phyloP scores from a whole-genome alignment of 495 filamentous ascomycete genomes.

The Tuber magnatum region DNA sequence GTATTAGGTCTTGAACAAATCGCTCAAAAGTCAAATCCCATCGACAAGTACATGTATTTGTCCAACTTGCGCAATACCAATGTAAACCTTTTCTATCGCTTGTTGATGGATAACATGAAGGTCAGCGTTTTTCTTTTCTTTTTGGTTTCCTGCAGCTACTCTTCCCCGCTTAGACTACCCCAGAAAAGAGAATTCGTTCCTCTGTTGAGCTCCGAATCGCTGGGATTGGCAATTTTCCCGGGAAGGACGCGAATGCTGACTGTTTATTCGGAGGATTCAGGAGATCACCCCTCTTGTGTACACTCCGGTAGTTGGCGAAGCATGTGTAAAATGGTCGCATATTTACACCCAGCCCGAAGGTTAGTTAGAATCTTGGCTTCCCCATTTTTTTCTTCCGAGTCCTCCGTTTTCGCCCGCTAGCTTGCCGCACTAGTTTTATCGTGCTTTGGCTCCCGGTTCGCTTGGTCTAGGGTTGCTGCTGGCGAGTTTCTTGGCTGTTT shows the following conservation, averaged over 20 bases:
- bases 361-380: slow-evolving; percentile 34
- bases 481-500: background rate
- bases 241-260: slow-evolving; percentile 22
- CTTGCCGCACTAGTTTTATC: slow-evolving; percentile 4
- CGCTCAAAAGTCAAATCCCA: slow-evolving; percentile 63
- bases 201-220: background rate
- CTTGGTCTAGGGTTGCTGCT: background rate
- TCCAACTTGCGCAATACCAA: slow-evolving; percentile 81
- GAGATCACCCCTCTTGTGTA: slow-evolving; percentile 91
- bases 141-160: background rate
- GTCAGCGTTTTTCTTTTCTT: slow-evolving; percentile 43
- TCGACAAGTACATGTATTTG: slow-evolving; percentile 95
- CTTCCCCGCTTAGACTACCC: background rate
- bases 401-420: slow-evolving; percentile 5
- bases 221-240: slow-evolving; percentile 7
- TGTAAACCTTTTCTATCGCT: slow-evolving; percentile 87
- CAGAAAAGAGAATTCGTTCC: slow-evolving; percentile 3
- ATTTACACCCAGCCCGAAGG: slow-evolving; percentile 93
- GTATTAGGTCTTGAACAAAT: slow-evolving; percentile 60
- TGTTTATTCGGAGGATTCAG: slow-evolving; percentile 42
- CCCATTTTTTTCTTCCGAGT: slow-evolving; percentile 4
- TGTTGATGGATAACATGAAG: slow-evolving; percentile 81
- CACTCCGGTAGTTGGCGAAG: slow-evolving; percentile 94
- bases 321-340: slow-evolving; percentile 89
- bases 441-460: background rate